phyloP scores from a whole-genome alignment of 1,139 yeast genomes.

The Tardiomyces digboiensis region DNA sequence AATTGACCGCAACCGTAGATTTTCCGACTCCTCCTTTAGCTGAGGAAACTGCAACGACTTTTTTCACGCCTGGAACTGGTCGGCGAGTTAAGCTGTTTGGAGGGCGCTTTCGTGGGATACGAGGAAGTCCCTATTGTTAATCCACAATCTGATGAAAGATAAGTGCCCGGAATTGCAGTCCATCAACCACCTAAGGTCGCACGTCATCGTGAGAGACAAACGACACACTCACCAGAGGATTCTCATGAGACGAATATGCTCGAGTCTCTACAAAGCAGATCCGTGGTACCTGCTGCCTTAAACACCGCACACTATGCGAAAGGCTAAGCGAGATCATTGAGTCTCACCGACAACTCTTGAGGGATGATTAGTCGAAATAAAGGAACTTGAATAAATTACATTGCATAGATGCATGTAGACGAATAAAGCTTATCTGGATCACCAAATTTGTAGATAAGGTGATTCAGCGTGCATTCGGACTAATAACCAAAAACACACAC shows the following conservation, averaged over 20 bases:
- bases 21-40: constrained; percentile 77
- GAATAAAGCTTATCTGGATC: too few species aligned
- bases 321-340: too few species aligned
- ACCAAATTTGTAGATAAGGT: too few species aligned
- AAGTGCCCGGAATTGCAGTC: constrained; percentile 22
- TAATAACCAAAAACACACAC: too few species aligned
- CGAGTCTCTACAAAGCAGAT: too few species aligned
- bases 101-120: neutral
- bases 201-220: constrained; percentile 1
- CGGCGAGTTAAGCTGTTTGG: constrained; percentile 32
- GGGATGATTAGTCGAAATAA: too few species aligned
- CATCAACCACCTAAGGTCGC: constrained; percentile 24
- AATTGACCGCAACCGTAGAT: constrained; percentile 46
- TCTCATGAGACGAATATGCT: constrained; percentile 32
- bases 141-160: constrained; percentile 29
- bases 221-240: constrained; percentile 39
- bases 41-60: constrained; percentile 61
- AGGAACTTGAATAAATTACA: too few species aligned
- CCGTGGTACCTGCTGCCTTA: too few species aligned
- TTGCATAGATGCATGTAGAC: too few species aligned
- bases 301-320: too few species aligned
- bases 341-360: too few species aligned
- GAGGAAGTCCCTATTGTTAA: neutral
- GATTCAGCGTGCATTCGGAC: too few species aligned
- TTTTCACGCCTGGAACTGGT: constrained; percentile 53